phyloP scores from a whole-genome alignment of 495 filamentous ascomycete genomes.

The Annulohypoxylon stygium region DNA sequence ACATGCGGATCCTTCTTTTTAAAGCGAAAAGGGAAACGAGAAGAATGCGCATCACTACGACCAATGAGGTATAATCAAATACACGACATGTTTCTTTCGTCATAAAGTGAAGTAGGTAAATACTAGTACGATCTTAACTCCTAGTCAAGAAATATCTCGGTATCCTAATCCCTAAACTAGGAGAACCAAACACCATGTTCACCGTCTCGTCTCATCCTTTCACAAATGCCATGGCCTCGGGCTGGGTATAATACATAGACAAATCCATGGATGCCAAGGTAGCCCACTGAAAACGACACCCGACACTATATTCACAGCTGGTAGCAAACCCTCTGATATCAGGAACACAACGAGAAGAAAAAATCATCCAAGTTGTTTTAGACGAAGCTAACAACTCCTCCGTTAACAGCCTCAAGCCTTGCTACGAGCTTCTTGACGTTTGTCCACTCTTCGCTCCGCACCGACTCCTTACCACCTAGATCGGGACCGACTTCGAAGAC shows the following conservation, averaged over 20 bases:
- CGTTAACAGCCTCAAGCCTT: slow-evolving; percentile 68
- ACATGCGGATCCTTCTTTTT: slow-evolving; percentile 10
- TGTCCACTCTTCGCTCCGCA: slow-evolving; percentile 89
- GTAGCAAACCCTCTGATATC: slow-evolving; percentile 10
- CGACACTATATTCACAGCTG: slow-evolving; percentile 9
- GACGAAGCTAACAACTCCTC: slow-evolving; percentile 50
- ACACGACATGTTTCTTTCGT: background rate
- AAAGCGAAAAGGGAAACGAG: background rate
- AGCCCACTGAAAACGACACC: slow-evolving; percentile 11
- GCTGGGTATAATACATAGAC: slow-evolving; percentile 39
- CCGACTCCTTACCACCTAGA: slow-evolving; percentile 80
- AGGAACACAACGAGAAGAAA: background rate
- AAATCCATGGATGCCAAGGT: background rate
- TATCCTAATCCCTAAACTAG: slow-evolving; percentile 26
- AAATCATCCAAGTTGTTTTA: slow-evolving; percentile 18
- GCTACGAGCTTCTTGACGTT: slow-evolving; percentile 87
- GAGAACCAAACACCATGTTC: slow-evolving; percentile 9
- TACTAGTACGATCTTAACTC: slow-evolving; percentile 13
- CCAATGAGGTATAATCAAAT: background rate
- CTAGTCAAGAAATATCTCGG: slow-evolving; percentile 14
- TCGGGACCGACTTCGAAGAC: slow-evolving; percentile 94
- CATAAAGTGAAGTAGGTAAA: slow-evolving; percentile 3
- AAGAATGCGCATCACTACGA: slow-evolving; percentile 10
- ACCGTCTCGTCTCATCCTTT: slow-evolving; percentile 18
- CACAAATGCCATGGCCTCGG: slow-evolving; percentile 25